A percentile compares a stretch with the other conserved stretches of the same genome.
These are phyloP conservation scores for Mikania micrantha DNA, from an alignment of 129 eudicot species.

Conservation along the genomic window DNA sequence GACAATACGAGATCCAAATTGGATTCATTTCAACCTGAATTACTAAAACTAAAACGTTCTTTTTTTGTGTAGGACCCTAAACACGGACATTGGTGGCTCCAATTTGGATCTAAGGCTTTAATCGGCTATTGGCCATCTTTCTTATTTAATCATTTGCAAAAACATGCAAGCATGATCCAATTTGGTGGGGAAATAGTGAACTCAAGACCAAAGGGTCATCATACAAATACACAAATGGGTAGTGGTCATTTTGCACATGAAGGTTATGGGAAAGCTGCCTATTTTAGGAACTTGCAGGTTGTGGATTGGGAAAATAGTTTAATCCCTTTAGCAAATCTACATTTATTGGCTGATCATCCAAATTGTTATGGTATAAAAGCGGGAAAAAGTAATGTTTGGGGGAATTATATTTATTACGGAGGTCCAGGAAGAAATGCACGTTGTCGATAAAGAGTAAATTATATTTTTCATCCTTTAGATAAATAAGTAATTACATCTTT, in stretches of 20 bases:
- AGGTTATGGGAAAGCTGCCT: slow-evolving; percentile 85
- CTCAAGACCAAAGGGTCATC: slow-evolving; percentile 61
- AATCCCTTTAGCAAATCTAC: slow-evolving; percentile 72
- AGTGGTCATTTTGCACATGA: slow-evolving; percentile 94
- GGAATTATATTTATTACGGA: slow-evolving; percentile 90
- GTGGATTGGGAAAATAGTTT: slow-evolving; percentile 96
- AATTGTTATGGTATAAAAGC: slow-evolving; percentile 76
- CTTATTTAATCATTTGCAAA: slow-evolving; percentile 67
- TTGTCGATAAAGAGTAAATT: slow-evolving; percentile 58
- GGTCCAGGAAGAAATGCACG: slow-evolving; percentile 90
- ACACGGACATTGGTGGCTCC: slow-evolving; percentile 99
- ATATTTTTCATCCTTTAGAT: too few species aligned
- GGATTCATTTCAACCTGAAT: too few species aligned
- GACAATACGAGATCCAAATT: too few species aligned
- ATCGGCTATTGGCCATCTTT: slow-evolving; percentile 96
- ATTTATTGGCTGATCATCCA: slow-evolving; percentile 84
- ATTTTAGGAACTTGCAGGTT: slow-evolving; percentile 82
- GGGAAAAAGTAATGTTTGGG: slow-evolving; percentile 91
- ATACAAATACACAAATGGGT: slow-evolving; percentile 98
- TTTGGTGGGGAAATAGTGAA: slow-evolving; percentile 98
- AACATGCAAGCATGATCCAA: slow-evolving; percentile 90
- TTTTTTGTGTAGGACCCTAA: slow-evolving; percentile 64
- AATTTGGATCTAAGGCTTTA: slow-evolving; percentile 69
- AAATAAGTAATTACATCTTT: too few species aligned
- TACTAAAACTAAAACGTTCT: background rate